A percentile compares a stretch with the other conserved stretches of the same genome.
Conservation (phyloP, 2,329 filamentous ascomycete genomes). For the Hymenoscyphus scutula region DNA sequence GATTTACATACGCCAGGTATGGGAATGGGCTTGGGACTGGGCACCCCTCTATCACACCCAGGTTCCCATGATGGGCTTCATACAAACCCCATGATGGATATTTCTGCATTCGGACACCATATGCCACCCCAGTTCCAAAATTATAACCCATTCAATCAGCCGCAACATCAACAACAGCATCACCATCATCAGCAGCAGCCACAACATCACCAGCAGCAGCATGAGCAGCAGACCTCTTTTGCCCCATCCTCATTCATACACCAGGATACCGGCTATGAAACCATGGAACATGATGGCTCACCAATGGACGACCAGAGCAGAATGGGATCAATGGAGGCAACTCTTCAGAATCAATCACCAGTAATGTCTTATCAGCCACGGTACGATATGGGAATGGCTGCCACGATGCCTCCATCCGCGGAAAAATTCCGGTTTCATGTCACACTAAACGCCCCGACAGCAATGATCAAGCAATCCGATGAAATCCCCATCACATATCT, state of each 20-base stretch:
- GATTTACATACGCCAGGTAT: conserved; percentile 85
- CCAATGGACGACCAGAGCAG: conserved; percentile 59
- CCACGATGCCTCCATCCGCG: conserved; percentile 50
- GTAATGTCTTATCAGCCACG: conserved; percentile 57
- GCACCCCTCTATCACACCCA: conserved; percentile 76
- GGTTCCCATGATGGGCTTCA: conserved; percentile 65
- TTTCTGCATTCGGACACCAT: conserved; percentile 60
- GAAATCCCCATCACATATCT: conserved; percentile 98
- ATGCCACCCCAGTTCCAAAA: conserved; percentile 59
- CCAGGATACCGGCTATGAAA: conserved; percentile 75
- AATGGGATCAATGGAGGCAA: conserved; percentile 56
- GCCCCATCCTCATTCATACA: conserved; percentile 79
- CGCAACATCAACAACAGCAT: conserved; percentile 39
- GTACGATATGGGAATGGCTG: conserved; percentile 45
- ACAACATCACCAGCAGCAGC: conserved; percentile 42
- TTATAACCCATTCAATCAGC: conserved; percentile 69
- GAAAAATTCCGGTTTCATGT: conserved; percentile 87
- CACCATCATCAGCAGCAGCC: conserved; percentile 38
- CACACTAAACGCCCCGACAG: conserved; percentile 88
- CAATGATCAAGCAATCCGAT: conserved; percentile 86
- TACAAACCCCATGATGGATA: conserved; percentile 58
- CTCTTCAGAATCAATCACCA: conserved; percentile 60
- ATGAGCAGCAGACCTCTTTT: conserved; percentile 52
- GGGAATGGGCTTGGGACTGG: conserved; percentile 56
- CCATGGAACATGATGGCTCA: conserved; percentile 72